A percentile compares a stretch with the other conserved stretches of the same genome.
phyloP scores from a whole-genome alignment of 1,284 basidiomycete genomes.

The Lentinula novae-zelandiae region DNA sequence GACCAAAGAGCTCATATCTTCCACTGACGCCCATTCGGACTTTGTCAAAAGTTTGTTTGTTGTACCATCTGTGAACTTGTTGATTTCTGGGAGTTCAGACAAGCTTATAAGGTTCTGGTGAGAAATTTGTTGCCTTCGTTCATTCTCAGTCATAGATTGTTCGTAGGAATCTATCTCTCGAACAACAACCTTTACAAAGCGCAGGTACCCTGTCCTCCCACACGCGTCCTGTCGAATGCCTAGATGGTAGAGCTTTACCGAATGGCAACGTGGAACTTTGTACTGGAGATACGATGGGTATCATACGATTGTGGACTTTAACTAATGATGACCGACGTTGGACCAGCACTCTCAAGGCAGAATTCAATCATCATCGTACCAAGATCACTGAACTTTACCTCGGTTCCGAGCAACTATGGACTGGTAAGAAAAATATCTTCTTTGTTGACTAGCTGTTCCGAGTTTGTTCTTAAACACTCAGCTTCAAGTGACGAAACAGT shows the following conservation, averaged over 20 bases:
- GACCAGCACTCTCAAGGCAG: slow-evolving; percentile 48
- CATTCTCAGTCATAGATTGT: not conserved
- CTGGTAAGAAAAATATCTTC: slow-evolving; percentile 50
- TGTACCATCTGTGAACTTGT: slow-evolving; percentile 57
- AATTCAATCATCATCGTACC: slow-evolving; percentile 73
- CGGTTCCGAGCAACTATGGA: slow-evolving; percentile 75
- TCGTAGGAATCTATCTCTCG: slow-evolving; percentile 57
- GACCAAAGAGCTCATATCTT: slow-evolving; percentile 67
- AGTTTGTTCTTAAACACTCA: slow-evolving; percentile 25
- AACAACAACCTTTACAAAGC: slow-evolving; percentile 44
- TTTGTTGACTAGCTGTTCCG: not conserved
- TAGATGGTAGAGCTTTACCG: slow-evolving; percentile 47
- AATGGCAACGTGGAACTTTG: slow-evolving; percentile 52
- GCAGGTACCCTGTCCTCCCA: slow-evolving; percentile 71
- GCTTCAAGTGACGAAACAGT: slow-evolving; percentile 87
- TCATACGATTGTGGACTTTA: slow-evolving; percentile 75
- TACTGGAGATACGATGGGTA: slow-evolving; percentile 85
- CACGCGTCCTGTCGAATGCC: slow-evolving; percentile 64
- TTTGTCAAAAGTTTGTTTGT: slow-evolving; percentile 83
- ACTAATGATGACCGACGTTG: slow-evolving; percentile 49
- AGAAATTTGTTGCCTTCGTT: slow-evolving; percentile 12
- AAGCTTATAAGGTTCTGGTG: slow-evolving; percentile 88
- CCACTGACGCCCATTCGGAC: slow-evolving; percentile 78
- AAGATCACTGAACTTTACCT: slow-evolving; percentile 72
- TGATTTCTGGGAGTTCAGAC: slow-evolving; percentile 90